phyloP scores from a whole-genome alignment of 2,329 filamentous ascomycete species.

The Orbilia ellipsospora region DNA sequence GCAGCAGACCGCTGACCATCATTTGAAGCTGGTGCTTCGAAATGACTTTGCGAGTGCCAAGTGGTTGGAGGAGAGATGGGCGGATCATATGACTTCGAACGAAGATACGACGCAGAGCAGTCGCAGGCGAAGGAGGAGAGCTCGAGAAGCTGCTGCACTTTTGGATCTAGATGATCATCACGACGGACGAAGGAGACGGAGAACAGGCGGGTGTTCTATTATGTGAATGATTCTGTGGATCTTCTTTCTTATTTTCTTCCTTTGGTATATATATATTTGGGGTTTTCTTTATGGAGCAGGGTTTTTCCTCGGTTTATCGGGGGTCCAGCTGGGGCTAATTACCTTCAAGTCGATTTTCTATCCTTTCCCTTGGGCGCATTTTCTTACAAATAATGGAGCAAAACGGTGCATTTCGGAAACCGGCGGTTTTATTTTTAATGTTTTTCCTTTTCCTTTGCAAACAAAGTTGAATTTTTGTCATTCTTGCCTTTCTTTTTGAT shows the following conservation, averaged over 20 bases:
- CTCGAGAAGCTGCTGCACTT: slow-evolving; percentile 82
- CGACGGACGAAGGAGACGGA: slow-evolving; percentile 31
- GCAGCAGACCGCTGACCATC: slow-evolving; percentile 94
- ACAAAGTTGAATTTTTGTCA: slow-evolving; percentile 12
- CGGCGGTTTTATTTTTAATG: neutral
- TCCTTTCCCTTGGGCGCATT: neutral
- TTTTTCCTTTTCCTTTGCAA: slow-evolving; percentile 13
- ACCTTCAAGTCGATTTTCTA: neutral
- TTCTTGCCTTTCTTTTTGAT: neutral
- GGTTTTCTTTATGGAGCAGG: slow-evolving; percentile 7
- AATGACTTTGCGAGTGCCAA: slow-evolving; percentile 73
- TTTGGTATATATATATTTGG: slow-evolving; percentile 21
- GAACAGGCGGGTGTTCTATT: slow-evolving; percentile 45
- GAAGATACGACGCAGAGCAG: slow-evolving; percentile 79
- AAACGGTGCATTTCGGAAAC: neutral
- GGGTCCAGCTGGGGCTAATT: slow-evolving; percentile 28
- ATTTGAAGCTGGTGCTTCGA: slow-evolving; percentile 83
- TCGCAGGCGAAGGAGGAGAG: slow-evolving; percentile 75
- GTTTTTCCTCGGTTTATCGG: neutral
- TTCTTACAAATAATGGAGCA: neutral
- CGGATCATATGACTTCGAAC: slow-evolving; percentile 89
- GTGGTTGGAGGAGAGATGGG: slow-evolving; percentile 90
- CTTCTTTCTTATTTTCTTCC: neutral
- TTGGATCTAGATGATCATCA: slow-evolving; percentile 77
- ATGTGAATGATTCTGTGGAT: slow-evolving; percentile 28